Evolutionary conservation across 331 rosid species (phyloP).

Genomic region (Quercus tomentella): DNA sequence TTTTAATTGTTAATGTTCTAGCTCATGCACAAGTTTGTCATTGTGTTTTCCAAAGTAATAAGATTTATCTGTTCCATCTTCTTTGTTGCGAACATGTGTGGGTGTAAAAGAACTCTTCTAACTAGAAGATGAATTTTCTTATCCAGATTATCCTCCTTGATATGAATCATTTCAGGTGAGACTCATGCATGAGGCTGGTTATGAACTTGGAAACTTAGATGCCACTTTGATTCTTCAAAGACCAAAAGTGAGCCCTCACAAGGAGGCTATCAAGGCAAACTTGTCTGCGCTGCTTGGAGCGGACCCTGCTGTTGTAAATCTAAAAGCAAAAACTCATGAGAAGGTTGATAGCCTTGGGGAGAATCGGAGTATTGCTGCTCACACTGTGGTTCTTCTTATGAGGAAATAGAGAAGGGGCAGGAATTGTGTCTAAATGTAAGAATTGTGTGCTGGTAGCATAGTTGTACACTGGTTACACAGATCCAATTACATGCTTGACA

Average conservation of each 20-base stretch:
- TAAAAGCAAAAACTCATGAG: slow-evolving; percentile 96
- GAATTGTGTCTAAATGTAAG: background rate
- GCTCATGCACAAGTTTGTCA: background rate
- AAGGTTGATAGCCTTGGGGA: slow-evolving; percentile 97
- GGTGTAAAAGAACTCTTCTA: background rate
- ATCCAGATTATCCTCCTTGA: background rate
- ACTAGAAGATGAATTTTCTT: background rate
- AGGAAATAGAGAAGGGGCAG: slow-evolving; percentile 39
- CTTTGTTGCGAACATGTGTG: slow-evolving; percentile 4
- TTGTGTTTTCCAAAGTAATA: background rate
- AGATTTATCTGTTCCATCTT: background rate
- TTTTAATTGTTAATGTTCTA: background rate
- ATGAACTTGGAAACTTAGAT: slow-evolving; percentile 89
- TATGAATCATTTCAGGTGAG: slow-evolving; percentile 56
- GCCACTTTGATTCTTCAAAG: slow-evolving; percentile 97
- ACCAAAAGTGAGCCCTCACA: slow-evolving; percentile 94
- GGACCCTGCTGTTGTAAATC: slow-evolving; percentile 78
- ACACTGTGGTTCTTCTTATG: slow-evolving; percentile 95
- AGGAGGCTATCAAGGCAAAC: slow-evolving; percentile 82
- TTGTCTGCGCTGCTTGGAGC: slow-evolving; percentile 84
- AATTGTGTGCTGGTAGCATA: slow-evolving; percentile 8
- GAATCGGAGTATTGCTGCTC: slow-evolving; percentile 95
- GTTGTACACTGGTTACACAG: background rate
- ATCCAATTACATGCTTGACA: background rate
- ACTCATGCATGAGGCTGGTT: slow-evolving; percentile 92